A percentile compares a stretch with the other conserved stretches of the same genome.
phyloP scores from a whole-genome alignment of 129 eudicot species.

The Calendula officinalis region DNA sequence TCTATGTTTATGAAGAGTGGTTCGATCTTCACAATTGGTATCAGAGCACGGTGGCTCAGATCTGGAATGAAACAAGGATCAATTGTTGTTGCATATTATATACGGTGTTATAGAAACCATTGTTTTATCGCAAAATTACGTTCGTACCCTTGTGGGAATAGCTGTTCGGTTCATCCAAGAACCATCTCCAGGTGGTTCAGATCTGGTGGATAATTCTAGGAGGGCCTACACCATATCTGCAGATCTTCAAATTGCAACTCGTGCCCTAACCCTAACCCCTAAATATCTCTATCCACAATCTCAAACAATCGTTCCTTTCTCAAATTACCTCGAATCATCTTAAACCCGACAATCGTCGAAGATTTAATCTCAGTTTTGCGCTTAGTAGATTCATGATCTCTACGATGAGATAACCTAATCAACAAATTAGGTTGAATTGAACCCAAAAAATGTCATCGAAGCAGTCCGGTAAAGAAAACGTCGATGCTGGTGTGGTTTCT shows the following conservation, averaged over 20 bases:
- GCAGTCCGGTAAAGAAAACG: constrained; percentile 25
- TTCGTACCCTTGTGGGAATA: constrained; percentile 71
- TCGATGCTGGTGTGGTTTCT: constrained; percentile 32
- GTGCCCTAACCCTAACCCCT: no score
- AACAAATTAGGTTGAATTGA: constrained; percentile 6
- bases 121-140: constrained; percentile 76
- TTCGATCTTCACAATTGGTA: no score
- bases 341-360: constrained; percentile 7
- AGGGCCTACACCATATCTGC: constrained; percentile 83
- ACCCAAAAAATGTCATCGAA: constrained; percentile 21
- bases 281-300: no score
- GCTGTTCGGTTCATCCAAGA: constrained; percentile 74
- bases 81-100: constrained; percentile 76
- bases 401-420: constrained; percentile 14
- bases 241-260: no score
- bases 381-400: constrained; percentile 8
- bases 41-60: no score
- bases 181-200: constrained; percentile 85
- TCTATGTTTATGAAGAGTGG: no score
- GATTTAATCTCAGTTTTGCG: background rate
- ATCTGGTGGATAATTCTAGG: constrained; percentile 73
- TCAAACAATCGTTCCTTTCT: no score
- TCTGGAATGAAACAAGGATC: no score
- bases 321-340: constrained; percentile 13
- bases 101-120: constrained; percentile 70